A percentile compares a stretch with the other conserved stretches of the same genome.
Evolutionary conservation across 2,329 filamentous ascomycete genomes (phyloP).

Genomic region (Fusarium luffae): DNA sequence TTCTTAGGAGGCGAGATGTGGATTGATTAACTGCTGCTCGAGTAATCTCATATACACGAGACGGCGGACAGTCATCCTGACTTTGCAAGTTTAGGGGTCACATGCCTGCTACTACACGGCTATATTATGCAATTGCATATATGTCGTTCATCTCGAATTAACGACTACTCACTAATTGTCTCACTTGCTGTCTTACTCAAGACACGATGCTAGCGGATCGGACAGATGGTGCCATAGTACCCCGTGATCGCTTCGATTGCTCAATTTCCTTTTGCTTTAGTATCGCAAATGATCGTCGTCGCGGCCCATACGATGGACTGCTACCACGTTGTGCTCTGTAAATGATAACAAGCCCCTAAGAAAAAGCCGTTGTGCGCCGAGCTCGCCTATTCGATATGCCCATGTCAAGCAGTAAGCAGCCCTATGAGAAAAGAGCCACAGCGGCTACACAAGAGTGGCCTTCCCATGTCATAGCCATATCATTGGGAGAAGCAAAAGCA

Average conservation of each 20-base stretch:
- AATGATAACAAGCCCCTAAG: conserved; percentile 4
- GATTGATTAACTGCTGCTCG: neutral
- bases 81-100: neutral
- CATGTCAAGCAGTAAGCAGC: conserved; percentile 33
- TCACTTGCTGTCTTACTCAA: neutral
- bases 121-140: neutral
- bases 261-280: conserved; percentile 28
- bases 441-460: conserved; percentile 12
- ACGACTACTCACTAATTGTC: neutral
- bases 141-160: neutral
- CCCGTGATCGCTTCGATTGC: conserved; percentile 27
- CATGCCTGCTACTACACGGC: neutral
- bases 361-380: conserved; percentile 16
- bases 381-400: conserved; percentile 37
- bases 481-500: neutral
- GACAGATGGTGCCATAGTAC: conserved; percentile 31
- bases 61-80: neutral
- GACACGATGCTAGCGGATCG: conserved; percentile 13
- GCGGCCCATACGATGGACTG: conserved; percentile 1
- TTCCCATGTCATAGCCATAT: neutral
- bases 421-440: conserved; percentile 38
- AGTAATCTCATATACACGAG: conserved; percentile 19
- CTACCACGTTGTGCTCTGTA: conserved; percentile 18
- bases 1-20: neutral
- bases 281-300: conserved; percentile 13